These are phyloP conservation scores for Aspergillus bombycis DNA, from an alignment of 2,329 filamentous ascomycete genomes.

Conservation along the genomic window DNA sequence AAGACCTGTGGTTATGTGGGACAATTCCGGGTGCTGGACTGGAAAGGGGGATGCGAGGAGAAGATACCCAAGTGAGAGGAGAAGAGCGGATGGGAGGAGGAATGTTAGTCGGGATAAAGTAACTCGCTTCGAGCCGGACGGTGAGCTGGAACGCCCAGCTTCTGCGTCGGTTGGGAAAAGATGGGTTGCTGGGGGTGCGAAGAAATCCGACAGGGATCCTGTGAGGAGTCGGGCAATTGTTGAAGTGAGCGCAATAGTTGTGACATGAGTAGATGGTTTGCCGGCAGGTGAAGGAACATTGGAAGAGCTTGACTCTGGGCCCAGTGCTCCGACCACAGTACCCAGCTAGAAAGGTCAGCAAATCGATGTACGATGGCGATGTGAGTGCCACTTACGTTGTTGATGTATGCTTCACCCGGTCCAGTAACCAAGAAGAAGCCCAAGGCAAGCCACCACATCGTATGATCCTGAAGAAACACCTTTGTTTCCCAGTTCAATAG, in stretches of 20 bases:
- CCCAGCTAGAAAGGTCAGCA: conserved; percentile 59
- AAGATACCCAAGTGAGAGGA: conserved; percentile 76
- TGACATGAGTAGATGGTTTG: conserved; percentile 80
- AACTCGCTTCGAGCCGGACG: conserved; percentile 42
- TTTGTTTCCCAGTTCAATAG: conserved; percentile 89
- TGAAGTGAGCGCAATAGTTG: conserved; percentile 85
- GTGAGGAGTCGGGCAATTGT: conserved; percentile 89
- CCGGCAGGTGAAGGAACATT: conserved; percentile 56
- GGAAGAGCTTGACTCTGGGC: conserved; percentile 61
- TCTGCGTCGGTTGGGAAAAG: conserved; percentile 56
- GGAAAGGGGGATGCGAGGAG: conserved; percentile 80
- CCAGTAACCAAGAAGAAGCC: conserved; percentile 94
- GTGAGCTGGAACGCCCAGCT: conserved; percentile 44
- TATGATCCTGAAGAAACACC: conserved; percentile 80
- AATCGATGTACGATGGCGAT: background rate
- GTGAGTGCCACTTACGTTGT: conserved; percentile 61
- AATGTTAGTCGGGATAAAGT: conserved; percentile 78
- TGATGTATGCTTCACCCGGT: conserved; percentile 96
- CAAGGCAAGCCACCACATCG: conserved; percentile 92
- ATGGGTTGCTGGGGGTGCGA: conserved; percentile 70
- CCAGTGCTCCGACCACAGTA: conserved; percentile 86
- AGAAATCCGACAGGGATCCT: conserved; percentile 82
- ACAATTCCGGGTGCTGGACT: conserved; percentile 74
- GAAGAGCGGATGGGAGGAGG: conserved; percentile 71
- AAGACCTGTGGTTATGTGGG: conserved; percentile 81